These are phyloP conservation scores for Lepidium campestre DNA, from an alignment of 441 rosid genomes.

Conservation along the genomic window DNA sequence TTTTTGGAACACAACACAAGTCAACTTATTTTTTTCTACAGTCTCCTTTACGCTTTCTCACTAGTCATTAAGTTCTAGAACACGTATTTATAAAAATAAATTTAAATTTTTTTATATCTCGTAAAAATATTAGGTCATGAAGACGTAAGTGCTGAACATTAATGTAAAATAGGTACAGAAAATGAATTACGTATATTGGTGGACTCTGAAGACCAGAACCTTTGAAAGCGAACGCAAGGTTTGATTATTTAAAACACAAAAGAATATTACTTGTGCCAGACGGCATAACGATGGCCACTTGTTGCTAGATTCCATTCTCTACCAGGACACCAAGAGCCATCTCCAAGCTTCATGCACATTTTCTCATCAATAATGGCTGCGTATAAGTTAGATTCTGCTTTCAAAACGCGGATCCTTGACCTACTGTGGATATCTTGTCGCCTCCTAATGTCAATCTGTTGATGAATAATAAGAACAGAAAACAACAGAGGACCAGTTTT, in stretches of 20 bases:
- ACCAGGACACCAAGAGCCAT: slow-evolving; percentile 91
- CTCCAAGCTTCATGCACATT: slow-evolving; percentile 79
- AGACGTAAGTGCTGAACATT: not conserved
- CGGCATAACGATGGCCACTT: slow-evolving; percentile 68
- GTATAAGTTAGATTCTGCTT: slow-evolving; percentile 66
- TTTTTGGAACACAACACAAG: slow-evolving; percentile 5
- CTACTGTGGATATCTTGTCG: slow-evolving; percentile 61
- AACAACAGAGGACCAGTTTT: not conserved
- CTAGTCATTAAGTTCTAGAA: not conserved
- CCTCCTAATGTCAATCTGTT: slow-evolving; percentile 64
- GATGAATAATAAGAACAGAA: not conserved
- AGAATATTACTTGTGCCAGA: slow-evolving; percentile 61
- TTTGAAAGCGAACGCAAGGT: not conserved
- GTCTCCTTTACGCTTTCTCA: not conserved
- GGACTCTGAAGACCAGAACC: not conserved
- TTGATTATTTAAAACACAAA: not conserved
- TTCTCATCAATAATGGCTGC: slow-evolving; percentile 73
- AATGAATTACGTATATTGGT: not conserved
- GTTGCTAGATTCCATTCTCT: slow-evolving; percentile 72
- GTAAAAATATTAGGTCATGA: slow-evolving; percentile 8
- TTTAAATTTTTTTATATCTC: no score
- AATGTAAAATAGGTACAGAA: not conserved
- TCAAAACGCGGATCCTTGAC: slow-evolving; percentile 55
- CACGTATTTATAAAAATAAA: no score
- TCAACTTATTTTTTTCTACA: not conserved